These are phyloP conservation scores for Pseudozyma thailandica DNA, from an alignment of 1,284 basidiomycete genomes.

Conservation along the genomic window DNA sequence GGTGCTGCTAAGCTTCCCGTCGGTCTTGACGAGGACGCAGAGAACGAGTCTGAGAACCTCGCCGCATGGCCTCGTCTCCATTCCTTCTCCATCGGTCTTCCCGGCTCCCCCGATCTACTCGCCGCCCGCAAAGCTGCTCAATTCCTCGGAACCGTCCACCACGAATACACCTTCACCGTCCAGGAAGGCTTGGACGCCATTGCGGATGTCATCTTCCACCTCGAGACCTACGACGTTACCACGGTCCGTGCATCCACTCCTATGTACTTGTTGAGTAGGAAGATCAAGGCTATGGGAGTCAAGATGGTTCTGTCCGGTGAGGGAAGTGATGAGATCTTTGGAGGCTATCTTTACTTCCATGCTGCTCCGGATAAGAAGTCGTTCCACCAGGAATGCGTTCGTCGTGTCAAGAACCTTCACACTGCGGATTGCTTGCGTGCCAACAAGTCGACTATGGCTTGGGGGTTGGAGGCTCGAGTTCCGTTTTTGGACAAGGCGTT, in stretches of 20 bases:
- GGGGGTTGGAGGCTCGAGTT: constrained; percentile 98
- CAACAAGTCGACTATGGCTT: constrained; percentile 99
- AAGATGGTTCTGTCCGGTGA: constrained; percentile 99
- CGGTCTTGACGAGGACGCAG: constrained; percentile 65
- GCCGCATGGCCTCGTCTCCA: constrained; percentile 96
- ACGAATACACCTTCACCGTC: constrained; percentile 98
- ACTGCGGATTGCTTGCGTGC: constrained; percentile 97
- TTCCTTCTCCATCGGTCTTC: constrained; percentile 96
- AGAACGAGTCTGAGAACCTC: constrained; percentile 60
- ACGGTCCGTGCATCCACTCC: constrained; percentile 97
- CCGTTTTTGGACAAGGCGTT: constrained; percentile 98
- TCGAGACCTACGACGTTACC: constrained; percentile 99
- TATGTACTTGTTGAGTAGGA: constrained; percentile 95
- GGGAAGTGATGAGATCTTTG: constrained; percentile 96
- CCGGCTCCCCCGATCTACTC: constrained; percentile 92
- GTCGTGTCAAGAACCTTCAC: constrained; percentile 96
- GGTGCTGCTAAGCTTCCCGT: constrained; percentile 69
- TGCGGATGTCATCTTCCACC: constrained; percentile 96
- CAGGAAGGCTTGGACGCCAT: constrained; percentile 98
- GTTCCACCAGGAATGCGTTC: constrained; percentile 95
- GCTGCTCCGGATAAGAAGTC: constrained; percentile 88
- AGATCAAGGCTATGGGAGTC: constrained; percentile 99
- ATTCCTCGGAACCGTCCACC: constrained; percentile 93
- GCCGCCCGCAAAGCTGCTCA: constrained; percentile 94
- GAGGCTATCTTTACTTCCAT: constrained; percentile 99